Percentiles rank a stretch among this genome's conserved stretches.
phyloP scores from a whole-genome alignment of 768 basidiomycete species.

The Fomitopsis pulvina region DNA sequence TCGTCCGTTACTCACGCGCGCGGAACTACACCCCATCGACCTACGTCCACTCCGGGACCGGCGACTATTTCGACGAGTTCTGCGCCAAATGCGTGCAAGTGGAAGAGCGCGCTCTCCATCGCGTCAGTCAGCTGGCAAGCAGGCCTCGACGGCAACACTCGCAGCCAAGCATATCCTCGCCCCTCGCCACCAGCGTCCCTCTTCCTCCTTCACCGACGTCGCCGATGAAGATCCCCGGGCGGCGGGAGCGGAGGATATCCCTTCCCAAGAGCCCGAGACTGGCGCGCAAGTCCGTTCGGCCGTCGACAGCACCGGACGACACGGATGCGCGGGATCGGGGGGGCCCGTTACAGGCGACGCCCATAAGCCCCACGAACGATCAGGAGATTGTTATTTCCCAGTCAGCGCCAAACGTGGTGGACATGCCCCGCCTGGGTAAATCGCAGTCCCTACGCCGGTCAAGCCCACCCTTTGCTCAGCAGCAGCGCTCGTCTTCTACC shows the following conservation, averaged over 20 bases:
- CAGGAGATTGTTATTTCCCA: neutral
- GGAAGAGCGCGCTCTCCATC: slow-evolving; percentile 59
- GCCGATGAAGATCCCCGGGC: slow-evolving; percentile 3
- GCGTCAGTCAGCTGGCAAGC: slow-evolving; percentile 55
- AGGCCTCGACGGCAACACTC: slow-evolving; percentile 10
- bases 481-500: slow-evolving; percentile 22
- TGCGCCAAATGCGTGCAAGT: slow-evolving; percentile 59
- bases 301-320: slow-evolving; percentile 41
- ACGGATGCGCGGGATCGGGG: slow-evolving; percentile 13
- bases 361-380: neutral
- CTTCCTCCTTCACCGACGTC: slow-evolving; percentile 14
- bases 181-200: slow-evolving; percentile 7
- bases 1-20: slow-evolving; percentile 56
- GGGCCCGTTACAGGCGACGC: neutral
- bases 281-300: slow-evolving; percentile 7
- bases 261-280: neutral
- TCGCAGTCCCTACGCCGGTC: slow-evolving; percentile 4
- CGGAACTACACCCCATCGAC: slow-evolving; percentile 20
- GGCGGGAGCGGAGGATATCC: slow-evolving; percentile 14
- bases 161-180: slow-evolving; percentile 9
- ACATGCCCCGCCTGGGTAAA: neutral
- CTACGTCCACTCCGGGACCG: slow-evolving; percentile 13
- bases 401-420: neutral
- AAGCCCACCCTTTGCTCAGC: slow-evolving; percentile 13
- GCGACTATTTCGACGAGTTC: slow-evolving; percentile 45